These are phyloP conservation scores for Copromyces sp. DNA, from an alignment of 495 filamentous ascomycete species.

Conservation along the genomic window DNA sequence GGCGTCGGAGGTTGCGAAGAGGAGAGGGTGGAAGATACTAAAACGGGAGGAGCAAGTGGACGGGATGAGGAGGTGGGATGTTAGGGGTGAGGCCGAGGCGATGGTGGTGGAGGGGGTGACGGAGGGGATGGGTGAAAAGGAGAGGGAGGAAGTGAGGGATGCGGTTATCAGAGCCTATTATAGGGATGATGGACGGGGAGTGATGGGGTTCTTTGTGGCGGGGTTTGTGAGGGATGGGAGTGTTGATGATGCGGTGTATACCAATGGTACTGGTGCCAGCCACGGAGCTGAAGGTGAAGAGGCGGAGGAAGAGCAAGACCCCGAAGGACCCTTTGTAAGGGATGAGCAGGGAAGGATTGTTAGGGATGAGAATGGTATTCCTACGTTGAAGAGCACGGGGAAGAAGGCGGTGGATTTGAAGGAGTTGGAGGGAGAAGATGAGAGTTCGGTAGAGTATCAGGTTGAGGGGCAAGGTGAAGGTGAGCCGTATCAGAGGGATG, in stretches of 20 bases:
- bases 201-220: constrained; percentile 41
- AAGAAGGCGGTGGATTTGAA: constrained; percentile 9
- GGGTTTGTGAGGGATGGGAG: constrained; percentile 32
- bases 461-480: constrained; percentile 7
- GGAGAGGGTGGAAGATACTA: constrained; percentile 67
- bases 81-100: constrained; percentile 50
- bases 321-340: constrained; percentile 26
- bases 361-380: constrained; percentile 28
- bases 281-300: background rate
- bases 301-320: constrained; percentile 7
- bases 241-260: background rate
- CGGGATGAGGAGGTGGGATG: constrained; percentile 61
- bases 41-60: constrained; percentile 56
- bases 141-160: constrained; percentile 37
- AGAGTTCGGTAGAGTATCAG: constrained; percentile 16
- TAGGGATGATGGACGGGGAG: constrained; percentile 65
- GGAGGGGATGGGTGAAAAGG: constrained; percentile 54
- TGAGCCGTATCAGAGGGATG: constrained; percentile 18
- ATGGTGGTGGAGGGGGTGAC: constrained; percentile 21
- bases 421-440: constrained; percentile 18
- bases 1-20: constrained; percentile 49
- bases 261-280: background rate
- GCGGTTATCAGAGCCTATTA: constrained; percentile 67
- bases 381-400: constrained; percentile 27
- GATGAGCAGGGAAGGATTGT: constrained; percentile 30